phyloP scores from a whole-genome alignment of 2,329 filamentous ascomycete species.

The Paecilomyces sp. region DNA sequence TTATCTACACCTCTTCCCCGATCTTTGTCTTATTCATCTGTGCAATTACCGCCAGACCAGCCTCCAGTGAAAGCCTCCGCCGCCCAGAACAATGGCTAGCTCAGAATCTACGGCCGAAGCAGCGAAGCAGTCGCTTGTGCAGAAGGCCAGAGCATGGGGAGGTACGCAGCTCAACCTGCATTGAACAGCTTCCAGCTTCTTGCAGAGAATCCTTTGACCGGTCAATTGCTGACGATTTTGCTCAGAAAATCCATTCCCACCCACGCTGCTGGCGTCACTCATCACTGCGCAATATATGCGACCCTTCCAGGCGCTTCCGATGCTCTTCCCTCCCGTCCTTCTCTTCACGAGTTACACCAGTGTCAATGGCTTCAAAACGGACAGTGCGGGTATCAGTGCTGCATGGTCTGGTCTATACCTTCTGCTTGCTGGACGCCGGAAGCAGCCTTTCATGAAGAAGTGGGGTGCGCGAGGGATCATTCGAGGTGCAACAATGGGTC shows the following conservation, averaged over 20 bases:
- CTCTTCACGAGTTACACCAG: constrained; percentile 62
- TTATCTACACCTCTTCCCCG: background rate
- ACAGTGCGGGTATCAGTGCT: constrained; percentile 56
- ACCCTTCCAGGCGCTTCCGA: constrained; percentile 59
- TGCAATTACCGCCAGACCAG: background rate
- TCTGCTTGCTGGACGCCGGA: constrained; percentile 54
- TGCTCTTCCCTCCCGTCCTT: constrained; percentile 60
- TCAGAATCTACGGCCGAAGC: constrained; percentile 21
- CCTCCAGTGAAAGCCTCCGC: background rate
- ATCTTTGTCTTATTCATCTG: background rate
- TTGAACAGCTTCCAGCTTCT: background rate
- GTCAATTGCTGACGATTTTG: background rate
- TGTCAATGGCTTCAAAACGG: constrained; percentile 54
- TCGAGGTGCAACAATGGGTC: constrained; percentile 38
- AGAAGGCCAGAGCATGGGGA: constrained; percentile 35
- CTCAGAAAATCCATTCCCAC: constrained; percentile 57
- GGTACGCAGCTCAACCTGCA: constrained; percentile 20
- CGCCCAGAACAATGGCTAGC: constrained; percentile 17
- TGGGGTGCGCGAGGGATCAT: constrained; percentile 38
- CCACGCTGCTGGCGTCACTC: constrained; percentile 58
- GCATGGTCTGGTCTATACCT: constrained; percentile 61
- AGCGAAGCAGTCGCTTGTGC: constrained; percentile 31
- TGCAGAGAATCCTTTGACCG: background rate
- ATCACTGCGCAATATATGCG: constrained; percentile 59
- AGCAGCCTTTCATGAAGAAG: constrained; percentile 39